Percentiles rank a stretch among this genome's conserved stretches.
These are phyloP conservation scores for Debaryomyces castellii DNA, from an alignment of 805 yeast genomes.

Conservation along the genomic window DNA sequence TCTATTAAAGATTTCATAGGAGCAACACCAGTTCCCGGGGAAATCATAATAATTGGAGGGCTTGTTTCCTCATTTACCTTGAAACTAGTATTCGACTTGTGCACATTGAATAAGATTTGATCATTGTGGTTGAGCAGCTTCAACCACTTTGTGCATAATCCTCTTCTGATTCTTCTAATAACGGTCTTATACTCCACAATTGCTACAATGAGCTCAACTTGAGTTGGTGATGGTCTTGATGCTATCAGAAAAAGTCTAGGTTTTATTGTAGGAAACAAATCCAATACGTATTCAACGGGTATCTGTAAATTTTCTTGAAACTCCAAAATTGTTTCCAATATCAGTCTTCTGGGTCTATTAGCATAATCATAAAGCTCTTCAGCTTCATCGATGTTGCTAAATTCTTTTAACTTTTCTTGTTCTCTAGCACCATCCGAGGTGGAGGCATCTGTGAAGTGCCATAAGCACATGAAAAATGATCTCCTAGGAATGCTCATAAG, in stretches of 20 bases:
- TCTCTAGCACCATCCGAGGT: conserved; percentile 69
- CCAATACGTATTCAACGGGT: conserved; percentile 75
- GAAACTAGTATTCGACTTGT: conserved; percentile 44
- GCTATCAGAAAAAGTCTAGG: conserved; percentile 89
- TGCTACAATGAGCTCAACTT: conserved; percentile 73
- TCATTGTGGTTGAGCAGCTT: conserved; percentile 49
- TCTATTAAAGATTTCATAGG: conserved; percentile 79
- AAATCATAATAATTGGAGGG: conserved; percentile 63
- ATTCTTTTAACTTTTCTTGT: conserved; percentile 70
- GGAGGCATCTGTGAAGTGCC: conserved; percentile 58
- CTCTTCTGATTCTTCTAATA: conserved; percentile 70
- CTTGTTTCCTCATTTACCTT: conserved; percentile 9
- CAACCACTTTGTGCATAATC: conserved; percentile 81
- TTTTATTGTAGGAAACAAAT: conserved; percentile 72
- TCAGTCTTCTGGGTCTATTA: conserved; percentile 87
- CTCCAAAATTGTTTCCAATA: conserved; percentile 80
- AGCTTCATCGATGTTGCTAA: conserved; percentile 66
- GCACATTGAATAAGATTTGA: conserved; percentile 50
- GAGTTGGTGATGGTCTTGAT: conserved; percentile 44
- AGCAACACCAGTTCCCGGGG: conserved; percentile 97
- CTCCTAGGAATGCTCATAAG: conserved; percentile 80
- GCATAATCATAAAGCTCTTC: conserved; percentile 89
- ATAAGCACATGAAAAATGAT: conserved; percentile 69
- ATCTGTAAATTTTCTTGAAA: conserved; percentile 68
- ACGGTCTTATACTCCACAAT: conserved; percentile 85